Base-by-base conservation (phyloP, 345 rosid species). In the Excoecaria agallocha region DNA sequence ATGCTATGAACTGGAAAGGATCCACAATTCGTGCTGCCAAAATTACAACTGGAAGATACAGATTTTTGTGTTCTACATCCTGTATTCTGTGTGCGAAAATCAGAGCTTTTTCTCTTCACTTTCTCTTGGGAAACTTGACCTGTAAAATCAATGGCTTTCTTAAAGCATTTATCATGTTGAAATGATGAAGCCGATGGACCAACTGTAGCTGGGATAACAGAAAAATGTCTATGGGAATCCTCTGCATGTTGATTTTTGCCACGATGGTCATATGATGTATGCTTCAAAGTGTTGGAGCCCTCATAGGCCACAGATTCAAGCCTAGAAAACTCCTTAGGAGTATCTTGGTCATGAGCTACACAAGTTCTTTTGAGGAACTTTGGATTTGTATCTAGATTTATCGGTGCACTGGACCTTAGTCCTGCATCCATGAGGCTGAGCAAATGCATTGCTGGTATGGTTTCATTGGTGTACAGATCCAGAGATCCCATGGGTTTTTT, bases 341-440 rank as follows among this genome's bases (percentile, higher is more conserved):
- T 65, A 62, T 77, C 84, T 80, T 72, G 83, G 75, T 79, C 88
- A 66, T 63, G 85, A 24, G 84, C 83, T 61, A 84, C 74, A 62
- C 87, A 71, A 66, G 87, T 84, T 74, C 86, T 82, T 65, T 83
- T 86, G 17, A 80, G 77, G 68, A 87, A 83, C 63, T 85, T 82
- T 16, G 84, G 77, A 72, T 80, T 82, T 64, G 65, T 85, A 41
- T 86, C 86, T 70, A 82, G 76, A 76, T 80, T 83, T 66, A 82
- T 57, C 4, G 86, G 89, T 59, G 80, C 76, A 77, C 85, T 84
- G 62, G 97, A 84, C 16, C 64, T 78, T 22, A 83, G 55, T 71
- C 89, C 84, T 64, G 92, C 93, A 87, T 93, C 91, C 97, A 91
- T 90, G 58, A 91, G 97, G 83, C 95, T 91, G 50, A 91, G 93